Evolutionary conservation across 257 asterid genomes (phyloP), one percentile per base, ranked within the genome.

Genomic region (Cinchona pubescens): DNA sequence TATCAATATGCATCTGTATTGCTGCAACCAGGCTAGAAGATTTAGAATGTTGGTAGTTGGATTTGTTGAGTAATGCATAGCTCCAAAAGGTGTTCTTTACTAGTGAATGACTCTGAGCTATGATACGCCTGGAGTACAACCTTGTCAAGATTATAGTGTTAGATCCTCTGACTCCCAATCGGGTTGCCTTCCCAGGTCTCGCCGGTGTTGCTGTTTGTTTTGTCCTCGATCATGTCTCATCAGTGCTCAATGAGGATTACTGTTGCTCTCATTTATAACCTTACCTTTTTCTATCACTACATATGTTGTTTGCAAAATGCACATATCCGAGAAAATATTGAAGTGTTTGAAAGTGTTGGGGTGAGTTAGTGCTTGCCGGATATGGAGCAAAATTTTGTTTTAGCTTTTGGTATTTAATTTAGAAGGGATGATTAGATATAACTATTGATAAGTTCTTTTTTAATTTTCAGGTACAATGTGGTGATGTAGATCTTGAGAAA

Each of bases 381-480:
- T 40, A 5, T 40, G 45, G 45, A 2, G 7, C 5, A 40, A 5
- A 40, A 2, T 40, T 40, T 2, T 40, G 45, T 18, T 25, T 46
- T 60, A 5, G n/a, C 3, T 1, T 38, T 70, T 21, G 66, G 32
- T 40, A 15, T 19, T 38, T 29, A 61, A 38, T 62, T 69, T 55
- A 6, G 58, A 6, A 19, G 58, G 19, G 25, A 23, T 51, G 58
- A 55, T n/a, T 56, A 14, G n/a, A 29, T n/a, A 56, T 56, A 9
- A 5, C n/a, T n/a, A 58, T 25, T 58, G 37, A 27, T 18, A 58
- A 9, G 21, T 27, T 59, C 19, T 21, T 37, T 56, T 80, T 71
- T 75, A 34, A 49, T 77, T 18, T 76, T 75, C 86, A 91, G 99
- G 96, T 91, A 65, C 98, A 95, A 79, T 95, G 99, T 76, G 97